A percentile compares a stretch with the other conserved stretches of the same genome.
These are phyloP conservation scores for Erucastrum elatum DNA, from an alignment of 345 rosid species.

Conservation along the genomic window DNA sequence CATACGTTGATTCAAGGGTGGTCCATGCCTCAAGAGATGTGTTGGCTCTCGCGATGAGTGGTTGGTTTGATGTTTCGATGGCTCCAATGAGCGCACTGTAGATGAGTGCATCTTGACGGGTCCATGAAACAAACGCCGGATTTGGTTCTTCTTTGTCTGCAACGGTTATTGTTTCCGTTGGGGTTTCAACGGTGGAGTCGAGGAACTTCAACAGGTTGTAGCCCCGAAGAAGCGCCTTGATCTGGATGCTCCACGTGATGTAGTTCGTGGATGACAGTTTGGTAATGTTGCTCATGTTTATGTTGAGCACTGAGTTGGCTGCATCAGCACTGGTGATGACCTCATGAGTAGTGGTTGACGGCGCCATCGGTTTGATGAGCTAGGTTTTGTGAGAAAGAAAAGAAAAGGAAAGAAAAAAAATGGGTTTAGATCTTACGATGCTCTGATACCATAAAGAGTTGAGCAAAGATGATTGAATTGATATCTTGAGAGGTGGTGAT, in stretches of 20 bases:
- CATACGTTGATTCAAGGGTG: neutral
- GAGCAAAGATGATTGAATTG: too few species aligned
- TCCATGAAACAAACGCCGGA: neutral
- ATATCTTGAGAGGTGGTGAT: too few species aligned
- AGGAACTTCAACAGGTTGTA: neutral
- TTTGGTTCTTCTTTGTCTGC: neutral
- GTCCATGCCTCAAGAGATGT: neutral
- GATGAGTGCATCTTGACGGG: neutral
- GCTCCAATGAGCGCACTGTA: too few species aligned
- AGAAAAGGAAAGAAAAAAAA: too few species aligned
- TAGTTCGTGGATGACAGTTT: neutral
- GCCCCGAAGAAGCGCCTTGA: neutral
- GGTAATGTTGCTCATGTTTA: neutral
- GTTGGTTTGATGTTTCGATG: too few species aligned
- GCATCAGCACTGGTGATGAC: too few species aligned
- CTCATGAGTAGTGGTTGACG: too few species aligned
- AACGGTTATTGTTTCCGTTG: neutral
- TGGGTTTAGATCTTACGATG: too few species aligned
- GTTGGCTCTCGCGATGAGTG: too few species aligned
- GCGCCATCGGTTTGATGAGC: too few species aligned
- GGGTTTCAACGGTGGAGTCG: neutral
- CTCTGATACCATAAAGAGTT: too few species aligned
- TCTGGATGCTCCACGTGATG: neutral
- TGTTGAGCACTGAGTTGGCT: neutral
- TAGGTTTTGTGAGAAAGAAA: too few species aligned